These are phyloP conservation scores for Podaxis rugospora DNA, from an alignment of 768 basidiomycete species.

Conservation along the genomic window DNA sequence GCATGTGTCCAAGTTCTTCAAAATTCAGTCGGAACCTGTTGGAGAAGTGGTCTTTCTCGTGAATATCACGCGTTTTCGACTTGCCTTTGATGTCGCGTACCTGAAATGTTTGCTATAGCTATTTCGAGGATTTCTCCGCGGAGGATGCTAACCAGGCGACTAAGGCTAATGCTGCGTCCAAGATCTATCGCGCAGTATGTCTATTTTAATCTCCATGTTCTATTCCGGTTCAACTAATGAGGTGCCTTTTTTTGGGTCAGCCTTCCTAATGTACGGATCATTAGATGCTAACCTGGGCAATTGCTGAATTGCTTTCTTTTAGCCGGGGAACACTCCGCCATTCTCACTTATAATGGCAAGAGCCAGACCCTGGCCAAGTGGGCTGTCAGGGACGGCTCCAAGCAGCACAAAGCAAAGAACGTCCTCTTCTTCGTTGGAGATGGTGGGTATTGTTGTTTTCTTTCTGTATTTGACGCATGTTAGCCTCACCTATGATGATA, in stretches of 20 bases:
- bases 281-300: not conserved
- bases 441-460: conserved; percentile 22
- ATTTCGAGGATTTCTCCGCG: conserved; percentile 41
- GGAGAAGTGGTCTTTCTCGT: conserved; percentile 40
- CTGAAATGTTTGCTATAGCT: conserved; percentile 19
- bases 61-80: conserved; percentile 12
- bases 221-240: not conserved
- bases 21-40: conserved; percentile 24
- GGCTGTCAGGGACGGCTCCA: conserved; percentile 31
- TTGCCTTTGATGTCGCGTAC: not conserved
- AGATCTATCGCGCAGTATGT: conserved; percentile 32
- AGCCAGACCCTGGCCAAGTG: conserved; percentile 34
- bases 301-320: not conserved
- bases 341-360: conserved; percentile 29
- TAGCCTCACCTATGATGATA: conserved; percentile 7
- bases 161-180: conserved; percentile 37
- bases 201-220: conserved; percentile 2
- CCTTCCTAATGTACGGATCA: not conserved
- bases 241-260: not conserved
- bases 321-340: conserved; percentile 37
- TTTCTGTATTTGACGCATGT: not conserved
- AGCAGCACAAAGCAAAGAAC: conserved; percentile 35
- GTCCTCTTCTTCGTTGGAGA: conserved; percentile 42
- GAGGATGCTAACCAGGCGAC: conserved; percentile 28
- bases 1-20: conserved; percentile 33